A percentile compares a stretch with the other conserved stretches of the same genome.
phyloP scores from a whole-genome alignment of 345 rosid genomes.

The Sonneratia alba region DNA sequence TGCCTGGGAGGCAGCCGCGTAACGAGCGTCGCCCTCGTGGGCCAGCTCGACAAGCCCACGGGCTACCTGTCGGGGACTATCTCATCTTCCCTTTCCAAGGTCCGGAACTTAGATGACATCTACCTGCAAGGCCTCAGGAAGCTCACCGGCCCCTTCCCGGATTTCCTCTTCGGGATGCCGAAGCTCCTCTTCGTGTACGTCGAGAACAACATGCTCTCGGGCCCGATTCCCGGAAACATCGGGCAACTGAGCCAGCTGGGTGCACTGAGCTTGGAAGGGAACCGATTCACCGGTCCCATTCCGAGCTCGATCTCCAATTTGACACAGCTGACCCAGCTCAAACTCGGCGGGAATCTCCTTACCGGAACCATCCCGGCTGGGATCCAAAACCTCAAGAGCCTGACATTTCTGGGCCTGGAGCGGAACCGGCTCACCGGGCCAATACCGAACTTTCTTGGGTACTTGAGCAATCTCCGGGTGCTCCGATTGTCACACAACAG shows the following conservation, averaged over 20 bases:
- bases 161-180: slow-evolving; percentile 37
- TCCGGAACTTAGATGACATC: slow-evolving; percentile 38
- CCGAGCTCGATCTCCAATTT: slow-evolving; percentile 46
- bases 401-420: slow-evolving; percentile 21
- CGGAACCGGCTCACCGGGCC: slow-evolving; percentile 48
- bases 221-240: slow-evolving; percentile 36
- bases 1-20: slow-evolving; percentile 40
- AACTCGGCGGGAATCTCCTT: slow-evolving; percentile 39
- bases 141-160: slow-evolving; percentile 63
- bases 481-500: slow-evolving; percentile 38
- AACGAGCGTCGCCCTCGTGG: slow-evolving; percentile 23
- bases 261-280: slow-evolving; percentile 41
- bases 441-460: slow-evolving; percentile 45
- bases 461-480: slow-evolving; percentile 30
- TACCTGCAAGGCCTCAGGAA: slow-evolving; percentile 37
- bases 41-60: slow-evolving; percentile 26
- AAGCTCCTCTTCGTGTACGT: slow-evolving; percentile 40
- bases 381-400: slow-evolving; percentile 30
- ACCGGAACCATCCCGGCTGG: slow-evolving; percentile 46
- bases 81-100: slow-evolving; percentile 44
- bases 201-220: slow-evolving; percentile 56
- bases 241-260: slow-evolving; percentile 34
- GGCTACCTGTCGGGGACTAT: slow-evolving; percentile 47
- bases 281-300: slow-evolving; percentile 48
- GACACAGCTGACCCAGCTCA: slow-evolving; percentile 38